Evolutionary conservation across 164 flowering plant genomes (phyloP).

Genomic region (Magnolia changhungtana): DNA sequence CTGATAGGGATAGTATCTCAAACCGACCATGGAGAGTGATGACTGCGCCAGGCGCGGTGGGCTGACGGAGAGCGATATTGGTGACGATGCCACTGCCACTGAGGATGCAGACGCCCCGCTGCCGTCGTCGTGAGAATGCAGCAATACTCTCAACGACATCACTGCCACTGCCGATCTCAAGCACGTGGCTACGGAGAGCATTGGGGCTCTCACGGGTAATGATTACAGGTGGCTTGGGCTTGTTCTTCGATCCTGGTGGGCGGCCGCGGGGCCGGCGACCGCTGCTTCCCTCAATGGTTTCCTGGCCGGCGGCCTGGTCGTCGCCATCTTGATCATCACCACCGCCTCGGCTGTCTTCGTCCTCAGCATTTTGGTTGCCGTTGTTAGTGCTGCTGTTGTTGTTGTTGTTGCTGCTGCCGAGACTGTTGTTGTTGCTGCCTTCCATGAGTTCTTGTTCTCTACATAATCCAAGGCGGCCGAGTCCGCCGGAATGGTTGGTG

Average conservation of each 20-base stretch:
- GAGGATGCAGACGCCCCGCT: conserved; percentile 72
- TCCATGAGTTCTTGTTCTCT: conserved; percentile 48
- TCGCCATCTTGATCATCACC: conserved; percentile 25
- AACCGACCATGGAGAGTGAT: conserved; percentile 70
- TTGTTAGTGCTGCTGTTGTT: conserved; percentile 31
- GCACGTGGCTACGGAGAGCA: conserved; percentile 66
- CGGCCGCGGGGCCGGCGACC: conserved; percentile 71
- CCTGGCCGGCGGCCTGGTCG: conserved; percentile 36
- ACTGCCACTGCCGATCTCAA: conserved; percentile 63
- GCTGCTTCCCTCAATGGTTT: conserved; percentile 30
- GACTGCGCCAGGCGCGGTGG: conserved; percentile 58
- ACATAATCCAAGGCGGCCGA: conserved; percentile 10
- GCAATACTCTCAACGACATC: conserved; percentile 64
- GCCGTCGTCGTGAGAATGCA: conserved; percentile 58
- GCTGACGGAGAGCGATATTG: conserved; percentile 66
- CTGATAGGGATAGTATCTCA: conserved; percentile 73
- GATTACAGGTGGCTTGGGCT: conserved; percentile 70
- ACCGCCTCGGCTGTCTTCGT: conserved; percentile 26
- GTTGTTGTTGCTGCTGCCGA: conserved; percentile 30
- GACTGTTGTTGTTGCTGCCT: conserved; percentile 25
- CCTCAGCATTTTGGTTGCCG: conserved; percentile 24
- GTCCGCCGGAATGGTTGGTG: conserved; percentile 24
- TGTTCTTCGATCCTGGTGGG: conserved; percentile 87
- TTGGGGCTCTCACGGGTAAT: conserved; percentile 79
- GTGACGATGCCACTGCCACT: conserved; percentile 75